A percentile compares a stretch with the other conserved stretches of the same genome.
Conservation (phyloP, 108 stramenopile species). For the Chaetoceros muelleri region DNA sequence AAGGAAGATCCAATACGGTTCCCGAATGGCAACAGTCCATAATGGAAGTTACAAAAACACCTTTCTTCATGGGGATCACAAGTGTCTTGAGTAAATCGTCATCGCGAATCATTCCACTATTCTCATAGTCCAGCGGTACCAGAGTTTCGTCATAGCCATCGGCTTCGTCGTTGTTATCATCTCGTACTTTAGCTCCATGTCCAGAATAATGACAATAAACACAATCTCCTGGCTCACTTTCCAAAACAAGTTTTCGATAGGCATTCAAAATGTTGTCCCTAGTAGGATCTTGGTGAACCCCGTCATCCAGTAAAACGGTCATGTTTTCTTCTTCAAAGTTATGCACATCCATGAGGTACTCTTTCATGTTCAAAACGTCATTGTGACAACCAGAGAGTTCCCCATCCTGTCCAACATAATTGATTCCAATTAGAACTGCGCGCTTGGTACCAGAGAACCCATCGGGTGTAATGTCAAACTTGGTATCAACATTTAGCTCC, state of each 20-base stretch:
- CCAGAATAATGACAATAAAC: slow-evolving; percentile 63
- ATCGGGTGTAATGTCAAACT: slow-evolving; percentile 22
- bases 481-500: slow-evolving; percentile 18
- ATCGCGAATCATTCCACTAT: slow-evolving; percentile 64
- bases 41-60: slow-evolving; percentile 51
- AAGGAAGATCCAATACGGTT: slow-evolving; percentile 74
- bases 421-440: slow-evolving; percentile 76
- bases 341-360: slow-evolving; percentile 69
- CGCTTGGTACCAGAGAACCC: slow-evolving; percentile 31
- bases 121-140: slow-evolving; percentile 61
- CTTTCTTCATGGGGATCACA: slow-evolving; percentile 54
- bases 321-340: slow-evolving; percentile 69
- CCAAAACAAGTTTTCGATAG: slow-evolving; percentile 38
- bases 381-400: slow-evolving; percentile 73
- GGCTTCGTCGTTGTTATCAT: slow-evolving; percentile 48
- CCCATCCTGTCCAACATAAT: slow-evolving; percentile 71
- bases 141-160: slow-evolving; percentile 83
- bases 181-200: slow-evolving; percentile 61
- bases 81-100: slow-evolving; percentile 59
- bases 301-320: slow-evolving; percentile 76
- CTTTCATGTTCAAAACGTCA: slow-evolving; percentile 86
- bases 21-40: slow-evolving; percentile 91
- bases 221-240: slow-evolving; percentile 42
- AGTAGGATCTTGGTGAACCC: slow-evolving; percentile 41
- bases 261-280: slow-evolving; percentile 62